Evolutionary conservation across 805 yeast genomes (phyloP).

Genomic region (Metschnikowia peoriensis): DNA sequence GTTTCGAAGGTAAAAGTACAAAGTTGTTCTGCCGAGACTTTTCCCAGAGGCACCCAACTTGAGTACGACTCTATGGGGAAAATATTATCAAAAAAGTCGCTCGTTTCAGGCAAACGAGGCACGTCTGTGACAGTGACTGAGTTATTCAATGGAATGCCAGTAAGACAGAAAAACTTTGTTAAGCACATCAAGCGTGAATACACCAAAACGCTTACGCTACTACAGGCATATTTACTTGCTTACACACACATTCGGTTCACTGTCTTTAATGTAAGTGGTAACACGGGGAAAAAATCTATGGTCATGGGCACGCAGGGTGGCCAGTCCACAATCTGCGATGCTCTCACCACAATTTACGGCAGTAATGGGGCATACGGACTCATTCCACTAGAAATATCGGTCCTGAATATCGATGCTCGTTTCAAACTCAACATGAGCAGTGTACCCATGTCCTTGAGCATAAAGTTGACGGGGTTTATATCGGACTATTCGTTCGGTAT

Average conservation of each 20-base stretch:
- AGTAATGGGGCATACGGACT: slow-evolving; percentile 60
- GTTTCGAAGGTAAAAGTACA: slow-evolving; percentile 45
- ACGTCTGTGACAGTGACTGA: slow-evolving; percentile 59
- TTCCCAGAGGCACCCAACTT: slow-evolving; percentile 59
- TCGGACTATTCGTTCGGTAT: slow-evolving; percentile 79
- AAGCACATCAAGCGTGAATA: slow-evolving; percentile 72
- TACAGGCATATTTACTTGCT: slow-evolving; percentile 70
- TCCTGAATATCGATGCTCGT: slow-evolving; percentile 31
- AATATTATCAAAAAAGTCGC: slow-evolving; percentile 31
- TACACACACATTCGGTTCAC: slow-evolving; percentile 56
- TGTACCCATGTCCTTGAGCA: slow-evolving; percentile 9
- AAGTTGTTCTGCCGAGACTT: slow-evolving; percentile 47
- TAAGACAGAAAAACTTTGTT: slow-evolving; percentile 69
- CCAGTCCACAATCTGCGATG: slow-evolving; percentile 38
- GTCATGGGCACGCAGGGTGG: slow-evolving; percentile 64
- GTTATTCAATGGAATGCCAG: slow-evolving; percentile 73
- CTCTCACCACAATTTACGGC: slow-evolving; percentile 70
- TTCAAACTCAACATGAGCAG: slow-evolving; percentile 19
- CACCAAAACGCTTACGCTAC: slow-evolving; percentile 56
- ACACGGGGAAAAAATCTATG: slow-evolving; percentile 44
- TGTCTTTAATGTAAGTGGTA: slow-evolving; percentile 50
- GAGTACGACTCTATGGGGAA: slow-evolving; percentile 56
- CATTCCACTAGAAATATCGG: slow-evolving; percentile 42
- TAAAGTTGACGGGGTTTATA: slow-evolving; percentile 50
- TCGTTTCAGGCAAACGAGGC: slow-evolving; percentile 59